Base-by-base conservation (phyloP, 139 green algal species). In the Pedinophyceae sp. region DNA sequence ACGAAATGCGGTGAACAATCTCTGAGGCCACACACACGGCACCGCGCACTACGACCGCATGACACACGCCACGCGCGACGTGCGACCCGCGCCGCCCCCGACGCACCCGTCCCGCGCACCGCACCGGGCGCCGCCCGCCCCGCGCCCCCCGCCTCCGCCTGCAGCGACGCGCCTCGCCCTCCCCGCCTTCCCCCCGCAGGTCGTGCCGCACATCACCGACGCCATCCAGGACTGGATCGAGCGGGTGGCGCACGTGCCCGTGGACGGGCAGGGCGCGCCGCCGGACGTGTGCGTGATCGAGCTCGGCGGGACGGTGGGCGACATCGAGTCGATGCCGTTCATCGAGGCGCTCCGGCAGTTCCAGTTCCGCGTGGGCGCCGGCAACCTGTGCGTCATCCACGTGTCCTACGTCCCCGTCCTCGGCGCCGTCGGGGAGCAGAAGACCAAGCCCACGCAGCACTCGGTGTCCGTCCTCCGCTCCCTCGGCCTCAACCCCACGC, bases 381-480 rank as follows among this genome's bases (percentile, higher is more conserved):
- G 76, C 46, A 92, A 92, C 69, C 77, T 94, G 55, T 93, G 79
- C 68, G 60, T 83, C 15, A 77, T 97, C 49, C 91, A 98, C 59
- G 90, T 98, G 24, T 85, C 64, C 64, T 69, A 97, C 58, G 88
- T 98, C 48, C 91, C 91, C 0, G 83, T 96, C 17, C 86, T 98
- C 30, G 90, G 91, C 23, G 91, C 91, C 29, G 90, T 98, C 41
- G 90, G 89, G 4, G 89, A 94, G 81, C 89, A 98, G 78, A 98
- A 98, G 68, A 98, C 90, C 22, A 98, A 98, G 79, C 91, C 91
- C 26, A 98, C 90, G 19, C 91, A 98, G 76, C 91, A 98, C 73
- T 87, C 70, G 30, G 89, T 98, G 30, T 58, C 80, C 43, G 78
- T 84, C 53, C 75, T 98, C 60, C 71, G 91, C 43, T 87, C 78